Evolutionary conservation across 345 rosid genomes (phyloP).

Genomic region (Passiflora organensis): DNA sequence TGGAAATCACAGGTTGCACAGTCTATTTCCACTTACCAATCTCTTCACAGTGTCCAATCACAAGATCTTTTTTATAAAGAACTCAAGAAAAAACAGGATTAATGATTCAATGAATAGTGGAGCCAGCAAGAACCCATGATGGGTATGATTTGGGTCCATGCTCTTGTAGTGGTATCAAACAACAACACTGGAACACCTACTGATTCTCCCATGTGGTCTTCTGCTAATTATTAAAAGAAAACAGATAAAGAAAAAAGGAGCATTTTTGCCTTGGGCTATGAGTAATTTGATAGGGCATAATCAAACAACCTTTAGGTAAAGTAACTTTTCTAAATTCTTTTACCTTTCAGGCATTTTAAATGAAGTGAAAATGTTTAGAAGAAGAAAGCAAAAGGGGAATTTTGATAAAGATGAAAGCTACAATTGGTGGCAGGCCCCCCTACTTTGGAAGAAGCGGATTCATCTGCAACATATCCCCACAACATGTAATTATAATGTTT

Average conservation of each 20-base stretch:
- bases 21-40: not conserved
- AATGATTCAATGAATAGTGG: no score
- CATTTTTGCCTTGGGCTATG: not conserved
- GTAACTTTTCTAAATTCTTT: slow-evolving; percentile 11
- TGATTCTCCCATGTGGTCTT: slow-evolving; percentile 17
- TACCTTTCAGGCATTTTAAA: no score
- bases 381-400: no score
- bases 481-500: no score
- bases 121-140: slow-evolving; percentile 5
- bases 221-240: no score
- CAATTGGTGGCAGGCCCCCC: no score
- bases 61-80: no score
- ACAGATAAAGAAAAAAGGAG: not conserved
- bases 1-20: not conserved
- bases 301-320: slow-evolving; percentile 12
- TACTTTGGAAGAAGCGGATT: no score
- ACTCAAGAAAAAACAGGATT: no score
- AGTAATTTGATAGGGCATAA: slow-evolving; percentile 1
- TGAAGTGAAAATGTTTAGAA: no score
- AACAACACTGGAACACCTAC: slow-evolving; percentile 4
- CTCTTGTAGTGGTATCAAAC: slow-evolving; percentile 6
- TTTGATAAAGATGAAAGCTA: no score
- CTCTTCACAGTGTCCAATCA: not conserved
- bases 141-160: slow-evolving; percentile 24
- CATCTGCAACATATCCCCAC: no score